Conservation (phyloP, 1,139 yeast genomes). For the Candida smagusa region DNA sequence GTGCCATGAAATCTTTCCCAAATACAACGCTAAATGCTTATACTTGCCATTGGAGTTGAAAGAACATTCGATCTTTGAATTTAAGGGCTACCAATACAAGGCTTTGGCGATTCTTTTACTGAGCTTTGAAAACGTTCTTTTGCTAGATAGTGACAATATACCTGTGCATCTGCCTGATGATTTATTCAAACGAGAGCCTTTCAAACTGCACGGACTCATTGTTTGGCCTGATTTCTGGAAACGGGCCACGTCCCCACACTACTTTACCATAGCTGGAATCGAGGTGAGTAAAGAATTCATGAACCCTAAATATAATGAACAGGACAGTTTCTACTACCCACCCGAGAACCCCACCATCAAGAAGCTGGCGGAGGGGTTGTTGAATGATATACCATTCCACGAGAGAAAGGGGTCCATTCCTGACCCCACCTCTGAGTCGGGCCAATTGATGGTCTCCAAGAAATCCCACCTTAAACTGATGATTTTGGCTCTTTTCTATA, state of each 20-base stretch:
- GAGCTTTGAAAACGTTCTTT: conserved; percentile 71
- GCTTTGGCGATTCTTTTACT: conserved; percentile 72
- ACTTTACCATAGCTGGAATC: conserved; percentile 36
- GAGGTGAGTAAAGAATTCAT: conserved; percentile 22
- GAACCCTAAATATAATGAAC: conserved; percentile 32
- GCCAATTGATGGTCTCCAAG: conserved; percentile 73
- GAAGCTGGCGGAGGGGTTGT: neutral
- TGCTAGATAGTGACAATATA: conserved; percentile 75
- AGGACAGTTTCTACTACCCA: conserved; percentile 18
- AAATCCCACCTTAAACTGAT: conserved; percentile 61
- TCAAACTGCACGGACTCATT: conserved; percentile 30
- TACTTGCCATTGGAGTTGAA: conserved; percentile 58
- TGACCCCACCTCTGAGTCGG: conserved; percentile 79
- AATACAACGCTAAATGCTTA: conserved; percentile 67
- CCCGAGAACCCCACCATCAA: conserved; percentile 2
- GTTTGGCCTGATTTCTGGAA: conserved; percentile 52
- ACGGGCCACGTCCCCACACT: conserved; percentile 43
- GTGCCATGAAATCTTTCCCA: conserved; percentile 64
- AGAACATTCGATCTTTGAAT: conserved; percentile 35
- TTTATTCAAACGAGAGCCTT: conserved; percentile 21
- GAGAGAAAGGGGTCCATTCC: conserved; percentile 72
- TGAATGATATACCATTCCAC: conserved; percentile 52
- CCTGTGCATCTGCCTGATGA: conserved; percentile 58
- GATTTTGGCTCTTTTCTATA: conserved; percentile 70
- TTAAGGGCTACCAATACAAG: conserved; percentile 77